These are phyloP conservation scores for Ophioceras dolichostomum DNA, from an alignment of 2,329 filamentous ascomycete species.

Conservation along the genomic window DNA sequence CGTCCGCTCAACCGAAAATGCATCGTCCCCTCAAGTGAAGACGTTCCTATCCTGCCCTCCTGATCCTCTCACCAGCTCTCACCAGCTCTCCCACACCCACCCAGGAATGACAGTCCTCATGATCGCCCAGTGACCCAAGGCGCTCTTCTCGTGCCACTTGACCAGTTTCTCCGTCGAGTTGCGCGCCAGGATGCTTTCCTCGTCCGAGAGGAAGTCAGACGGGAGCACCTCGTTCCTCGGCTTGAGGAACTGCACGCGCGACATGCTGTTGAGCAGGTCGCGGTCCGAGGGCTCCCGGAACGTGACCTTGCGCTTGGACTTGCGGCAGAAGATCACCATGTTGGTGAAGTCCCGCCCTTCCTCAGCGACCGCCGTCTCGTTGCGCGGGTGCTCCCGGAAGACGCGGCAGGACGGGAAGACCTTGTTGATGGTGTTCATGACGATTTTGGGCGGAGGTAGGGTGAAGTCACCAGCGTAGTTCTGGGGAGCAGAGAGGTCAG, in stretches of 20 bases:
- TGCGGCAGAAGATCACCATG: conserved; percentile 89
- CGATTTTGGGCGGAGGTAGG: conserved; percentile 61
- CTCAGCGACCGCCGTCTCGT: conserved; percentile 24
- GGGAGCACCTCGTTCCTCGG: conserved; percentile 59
- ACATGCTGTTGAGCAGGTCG: conserved; percentile 63
- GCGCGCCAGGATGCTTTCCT: conserved; percentile 40
- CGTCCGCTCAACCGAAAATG: too few species aligned
- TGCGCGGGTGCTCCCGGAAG: conserved; percentile 63
- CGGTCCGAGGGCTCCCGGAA: conserved; percentile 54
- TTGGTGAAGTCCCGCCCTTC: conserved; percentile 70
- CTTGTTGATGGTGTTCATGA: conserved; percentile 68
- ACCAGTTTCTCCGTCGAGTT: conserved; percentile 56
- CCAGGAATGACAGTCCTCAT: conserved; percentile 77
- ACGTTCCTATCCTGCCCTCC: too few species aligned
- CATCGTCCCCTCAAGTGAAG: too few species aligned
- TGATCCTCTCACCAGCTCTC: too few species aligned
- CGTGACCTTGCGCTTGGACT: conserved; percentile 34
- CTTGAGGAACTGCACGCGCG: conserved; percentile 56
- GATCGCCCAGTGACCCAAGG: conserved; percentile 77
- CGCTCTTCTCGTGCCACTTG: conserved; percentile 63
- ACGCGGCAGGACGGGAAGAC: conserved; percentile 86
- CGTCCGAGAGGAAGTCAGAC: conserved; percentile 29
- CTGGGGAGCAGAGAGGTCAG: conserved; percentile 25
- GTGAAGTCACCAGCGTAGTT: conserved; percentile 90
- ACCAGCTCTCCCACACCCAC: conserved; percentile 82